Evolutionary conservation across 352 stramenopile species (phyloP).

Genomic region (Globisporangium canariense): DNA sequence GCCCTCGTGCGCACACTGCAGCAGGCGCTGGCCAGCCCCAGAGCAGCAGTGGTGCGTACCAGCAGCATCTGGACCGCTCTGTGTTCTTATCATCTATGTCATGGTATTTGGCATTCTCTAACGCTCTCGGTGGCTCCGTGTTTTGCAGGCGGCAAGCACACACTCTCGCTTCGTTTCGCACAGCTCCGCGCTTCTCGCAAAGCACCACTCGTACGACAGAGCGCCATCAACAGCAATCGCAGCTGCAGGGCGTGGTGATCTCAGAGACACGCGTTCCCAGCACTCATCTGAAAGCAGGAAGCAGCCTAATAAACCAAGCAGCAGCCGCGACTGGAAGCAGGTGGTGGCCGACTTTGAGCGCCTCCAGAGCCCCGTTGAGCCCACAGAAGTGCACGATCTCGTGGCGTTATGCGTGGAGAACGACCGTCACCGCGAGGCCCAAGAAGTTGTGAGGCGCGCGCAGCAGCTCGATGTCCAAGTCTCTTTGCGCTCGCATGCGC

Average conservation of each 20-base stretch:
- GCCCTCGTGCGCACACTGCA: constrained; percentile 10
- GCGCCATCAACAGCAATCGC: neutral
- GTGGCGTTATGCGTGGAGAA: constrained; percentile 40
- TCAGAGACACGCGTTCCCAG: neutral
- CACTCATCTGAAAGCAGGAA: neutral
- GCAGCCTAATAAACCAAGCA: neutral
- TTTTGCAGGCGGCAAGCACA: neutral
- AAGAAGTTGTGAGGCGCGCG: constrained; percentile 36
- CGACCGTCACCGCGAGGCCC: constrained; percentile 49
- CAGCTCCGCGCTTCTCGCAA: neutral
- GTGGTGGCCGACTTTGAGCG: constrained; percentile 47
- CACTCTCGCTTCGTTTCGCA: neutral
- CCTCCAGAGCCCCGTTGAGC: constrained; percentile 14
- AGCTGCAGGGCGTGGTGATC: neutral
- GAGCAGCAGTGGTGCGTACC: neutral
- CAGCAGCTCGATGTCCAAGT: constrained; percentile 36
- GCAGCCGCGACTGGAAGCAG: constrained; percentile 36
- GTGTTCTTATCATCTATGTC: neutral
- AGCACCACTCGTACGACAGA: neutral
- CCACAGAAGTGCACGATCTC: constrained; percentile 25
- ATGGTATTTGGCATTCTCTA: neutral
- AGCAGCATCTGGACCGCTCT: neutral
- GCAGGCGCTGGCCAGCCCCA: neutral
- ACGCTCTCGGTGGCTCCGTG: neutral
- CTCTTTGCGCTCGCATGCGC: constrained; percentile 32